Evolutionary conservation across 1,284 basidiomycete species (phyloP).

Genomic region (Ceratobasidium sp.): DNA sequence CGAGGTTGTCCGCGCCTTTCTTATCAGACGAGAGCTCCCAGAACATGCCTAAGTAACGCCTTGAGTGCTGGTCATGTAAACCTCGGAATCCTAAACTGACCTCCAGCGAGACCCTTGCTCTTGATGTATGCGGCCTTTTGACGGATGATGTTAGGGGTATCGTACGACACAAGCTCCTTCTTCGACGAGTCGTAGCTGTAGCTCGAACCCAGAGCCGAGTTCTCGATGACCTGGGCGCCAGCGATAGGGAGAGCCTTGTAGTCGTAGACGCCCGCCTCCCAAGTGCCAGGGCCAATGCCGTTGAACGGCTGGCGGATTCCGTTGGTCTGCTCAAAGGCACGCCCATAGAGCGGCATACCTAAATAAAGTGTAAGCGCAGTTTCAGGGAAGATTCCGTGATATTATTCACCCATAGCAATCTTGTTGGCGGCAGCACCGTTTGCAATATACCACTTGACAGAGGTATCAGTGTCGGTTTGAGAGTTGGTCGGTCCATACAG

Average conservation of each 20-base stretch:
- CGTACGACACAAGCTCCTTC: slow-evolving; percentile 81
- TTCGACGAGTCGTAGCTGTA: slow-evolving; percentile 70
- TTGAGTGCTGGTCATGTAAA: neutral
- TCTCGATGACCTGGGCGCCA: slow-evolving; percentile 66
- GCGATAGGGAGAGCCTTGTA: slow-evolving; percentile 79
- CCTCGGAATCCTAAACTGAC: slow-evolving; percentile 70
- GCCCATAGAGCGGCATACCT: slow-evolving; percentile 88
- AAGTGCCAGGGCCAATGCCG: slow-evolving; percentile 81
- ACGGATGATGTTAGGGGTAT: slow-evolving; percentile 77
- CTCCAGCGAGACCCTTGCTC: slow-evolving; percentile 73
- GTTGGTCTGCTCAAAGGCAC: slow-evolving; percentile 82
- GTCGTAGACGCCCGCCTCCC: slow-evolving; percentile 76
- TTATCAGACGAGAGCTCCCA: slow-evolving; percentile 74
- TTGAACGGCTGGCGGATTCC: slow-evolving; percentile 82
- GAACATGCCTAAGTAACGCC: slow-evolving; percentile 54
- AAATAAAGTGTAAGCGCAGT: slow-evolving; percentile 3
- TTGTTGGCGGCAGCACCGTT: slow-evolving; percentile 79
- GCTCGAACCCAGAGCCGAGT: slow-evolving; percentile 76
- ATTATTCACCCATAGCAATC: slow-evolving; percentile 76
- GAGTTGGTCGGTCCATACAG: slow-evolving; percentile 75
- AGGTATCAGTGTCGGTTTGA: slow-evolving; percentile 76
- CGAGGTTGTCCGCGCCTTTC: slow-evolving; percentile 67
- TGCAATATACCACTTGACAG: slow-evolving; percentile 73
- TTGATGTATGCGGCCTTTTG: slow-evolving; percentile 83
- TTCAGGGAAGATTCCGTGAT: slow-evolving; percentile 25